These are phyloP conservation scores for Diplosphaera chodatii DNA, from an alignment of 139 green algal genomes.

Conservation along the genomic window DNA sequence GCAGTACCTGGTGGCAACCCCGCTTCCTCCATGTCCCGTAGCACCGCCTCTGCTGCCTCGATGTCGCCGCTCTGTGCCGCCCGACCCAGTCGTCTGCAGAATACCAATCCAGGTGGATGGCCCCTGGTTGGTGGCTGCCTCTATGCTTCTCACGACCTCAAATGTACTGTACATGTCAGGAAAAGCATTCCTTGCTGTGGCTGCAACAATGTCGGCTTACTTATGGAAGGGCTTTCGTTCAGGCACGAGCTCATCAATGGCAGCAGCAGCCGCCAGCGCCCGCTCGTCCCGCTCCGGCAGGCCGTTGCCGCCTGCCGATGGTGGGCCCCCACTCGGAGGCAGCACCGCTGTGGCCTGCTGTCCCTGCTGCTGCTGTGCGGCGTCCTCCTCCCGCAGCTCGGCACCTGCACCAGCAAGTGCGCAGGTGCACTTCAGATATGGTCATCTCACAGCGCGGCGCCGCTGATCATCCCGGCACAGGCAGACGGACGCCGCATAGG, in stretches of 20 bases:
- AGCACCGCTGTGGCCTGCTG: background rate
- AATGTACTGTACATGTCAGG: too few relatives aligned
- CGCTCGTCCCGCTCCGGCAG: background rate
- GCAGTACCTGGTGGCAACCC: slow-evolving; percentile 21
- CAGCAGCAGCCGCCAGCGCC: background rate
- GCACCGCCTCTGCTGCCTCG: slow-evolving; percentile 11
- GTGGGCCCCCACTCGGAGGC: too few relatives aligned
- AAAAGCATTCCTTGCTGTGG: too few relatives aligned
- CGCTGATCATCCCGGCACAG: too few relatives aligned
- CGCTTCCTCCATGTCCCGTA: slow-evolving; percentile 19
- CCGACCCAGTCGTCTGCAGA: background rate
- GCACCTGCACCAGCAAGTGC: background rate
- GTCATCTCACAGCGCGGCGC: too few relatives aligned
- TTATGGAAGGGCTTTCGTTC: background rate
- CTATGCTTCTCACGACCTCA: too few relatives aligned
- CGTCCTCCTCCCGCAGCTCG: background rate
- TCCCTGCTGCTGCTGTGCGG: background rate
- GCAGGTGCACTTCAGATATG: too few relatives aligned
- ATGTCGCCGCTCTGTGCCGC: slow-evolving; percentile 10
- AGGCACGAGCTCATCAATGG: background rate
- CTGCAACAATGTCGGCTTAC: background rate
- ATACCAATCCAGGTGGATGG: too few relatives aligned
- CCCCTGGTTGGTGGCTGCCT: too few relatives aligned
- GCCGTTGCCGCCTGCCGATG: background rate
- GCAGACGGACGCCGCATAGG: too few relatives aligned